Evolutionary conservation across 2,329 filamentous ascomycete species (phyloP), one percentile per base, ranked within the genome.

Genomic region (Trichoderma sp.): DNA sequence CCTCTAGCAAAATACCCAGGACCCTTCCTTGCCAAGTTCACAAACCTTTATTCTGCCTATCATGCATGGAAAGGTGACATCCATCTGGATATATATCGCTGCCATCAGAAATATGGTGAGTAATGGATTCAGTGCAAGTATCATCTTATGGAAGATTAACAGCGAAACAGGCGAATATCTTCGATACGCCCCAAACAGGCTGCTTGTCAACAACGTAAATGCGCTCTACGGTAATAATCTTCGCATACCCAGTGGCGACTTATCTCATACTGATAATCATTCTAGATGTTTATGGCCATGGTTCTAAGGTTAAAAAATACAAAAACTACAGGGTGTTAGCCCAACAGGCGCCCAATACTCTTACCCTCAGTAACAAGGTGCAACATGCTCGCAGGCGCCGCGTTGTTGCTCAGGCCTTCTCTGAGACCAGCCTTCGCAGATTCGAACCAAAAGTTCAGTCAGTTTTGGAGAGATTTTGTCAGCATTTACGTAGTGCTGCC

Each of bases 21-120:
- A 0, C 80, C 80, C 0, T 74, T 77, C 14, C 64, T 79, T 3
- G 77, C 76, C 1, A 77, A 76, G 65, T 67, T 79, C n/a, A 77
- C 76, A 26, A 75, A 77, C 58, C 68, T 72, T 26, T 75, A 78
- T 69, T 68, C 71, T 18, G 74, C 76, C 5, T 79, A 79, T 52
- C 74, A 81, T 68, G 77, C 77, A 0, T 80, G 75, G 73, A 78
- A 74, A 59, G 78, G 77, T 0, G 77, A 80, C 39, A 72, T 77
- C 13, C 79, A 81, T 55, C 14, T 78, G 1, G 76, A 80, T 5
- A 76, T 80, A n/a, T 75, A 71, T 21, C 59, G 71, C 24, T 77
- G 74, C 66, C 80, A 82, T 71, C 66, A 75, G 24, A 78, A 76
- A 70, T 76, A 77, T 61, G 81, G 39, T 59, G 4, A n/a, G 28